Evolutionary conservation across 805 yeast species (phyloP), one percentile per base, ranked within the genome.

Genomic region (Ogataea salicorniae): DNA sequence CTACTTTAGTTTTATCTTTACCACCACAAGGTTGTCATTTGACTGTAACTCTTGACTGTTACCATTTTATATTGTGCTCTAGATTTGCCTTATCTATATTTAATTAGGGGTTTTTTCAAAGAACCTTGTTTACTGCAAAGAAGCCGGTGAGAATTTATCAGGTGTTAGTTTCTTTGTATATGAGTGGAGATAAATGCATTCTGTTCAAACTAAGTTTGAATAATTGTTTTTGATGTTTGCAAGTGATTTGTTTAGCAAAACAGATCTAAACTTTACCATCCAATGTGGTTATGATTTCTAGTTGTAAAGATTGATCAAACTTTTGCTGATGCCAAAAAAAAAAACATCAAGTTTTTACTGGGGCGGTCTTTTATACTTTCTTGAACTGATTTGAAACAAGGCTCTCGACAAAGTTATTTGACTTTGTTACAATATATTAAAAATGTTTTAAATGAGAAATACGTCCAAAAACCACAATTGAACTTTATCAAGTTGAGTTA

Each of bases 321-420:
- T 0, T 76, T n/a, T n/a, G n/a, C n/a, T n/a, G n/a, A n/a, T n/a
- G n/a, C n/a, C n/a, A n/a, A n/a, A n/a, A n/a, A n/a, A n/a, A n/a
- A n/a, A n/a, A n/a, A n/a, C n/a, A n/a, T n/a, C n/a, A n/a, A n/a
- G 68, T 67, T 18, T 74, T 79, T 31, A 83, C 89, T 0, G 91
- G 91, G 43, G 91, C 91, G 6, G 82, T 84, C 87, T 80, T 87
- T 4, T 83, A 77, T 63, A 79, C 90, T 3, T 84, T 84, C 57
- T 70, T 83, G 36, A 71, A 71, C 72, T 49, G 87, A 82, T 22
- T 66, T 84, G 69, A 52, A 67, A 31, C 61, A 67, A 38, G 76
- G 77, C 60, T 79, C 83, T 16, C 73, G 79, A 57, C 89, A 84
- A 67, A 70, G 80, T 14, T 84, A 81, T 60, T 55, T n/a, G n/a